These are phyloP conservation scores for Phytophthora hibernalis DNA, from an alignment of 352 stramenopile species.

Conservation along the genomic window DNA sequence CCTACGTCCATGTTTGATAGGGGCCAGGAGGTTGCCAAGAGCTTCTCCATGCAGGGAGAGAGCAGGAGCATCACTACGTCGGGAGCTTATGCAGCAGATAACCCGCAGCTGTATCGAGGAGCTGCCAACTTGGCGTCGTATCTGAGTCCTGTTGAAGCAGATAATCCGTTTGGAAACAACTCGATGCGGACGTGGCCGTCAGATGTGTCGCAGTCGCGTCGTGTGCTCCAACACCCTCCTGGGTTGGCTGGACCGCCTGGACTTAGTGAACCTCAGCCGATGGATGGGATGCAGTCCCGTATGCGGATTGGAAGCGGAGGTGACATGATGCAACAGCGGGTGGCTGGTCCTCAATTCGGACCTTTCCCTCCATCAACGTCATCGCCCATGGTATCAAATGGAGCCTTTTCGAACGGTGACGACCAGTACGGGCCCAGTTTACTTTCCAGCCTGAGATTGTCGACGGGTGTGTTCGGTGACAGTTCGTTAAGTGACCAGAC, in stretches of 20 bases:
- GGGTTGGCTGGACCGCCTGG: slow-evolving; percentile 48
- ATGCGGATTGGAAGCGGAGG: slow-evolving; percentile 9
- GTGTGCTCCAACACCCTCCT: slow-evolving; percentile 53
- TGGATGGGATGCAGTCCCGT: slow-evolving; percentile 18
- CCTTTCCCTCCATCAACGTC: slow-evolving; percentile 22
- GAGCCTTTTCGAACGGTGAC: slow-evolving; percentile 25
- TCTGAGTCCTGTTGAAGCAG: slow-evolving; percentile 14
- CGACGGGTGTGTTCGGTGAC: slow-evolving; percentile 35
- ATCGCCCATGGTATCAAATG: slow-evolving; percentile 11
- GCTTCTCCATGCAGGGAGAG: slow-evolving; percentile 30
- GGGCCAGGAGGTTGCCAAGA: slow-evolving; percentile 25
- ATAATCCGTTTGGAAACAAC: slow-evolving; percentile 12
- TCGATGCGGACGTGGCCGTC: slow-evolving; percentile 24
- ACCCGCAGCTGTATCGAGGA: slow-evolving; percentile 29
- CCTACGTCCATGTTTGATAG: slow-evolving; percentile 42
- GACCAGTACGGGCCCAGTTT: slow-evolving; percentile 41
- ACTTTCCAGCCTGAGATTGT: slow-evolving; percentile 37
- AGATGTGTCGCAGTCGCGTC: slow-evolving; percentile 40
- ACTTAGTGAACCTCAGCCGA: slow-evolving; percentile 15
- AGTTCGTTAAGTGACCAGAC: slow-evolving; percentile 10
- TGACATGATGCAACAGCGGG: slow-evolving; percentile 25
- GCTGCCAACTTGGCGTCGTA: slow-evolving; percentile 22
- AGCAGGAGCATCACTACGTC: slow-evolving; percentile 1
- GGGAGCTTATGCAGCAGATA: slow-evolving; percentile 11
- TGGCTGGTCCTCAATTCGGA: slow-evolving; percentile 16